phyloP scores from a whole-genome alignment of 805 yeast genomes.

The Saturnispora sekii region DNA sequence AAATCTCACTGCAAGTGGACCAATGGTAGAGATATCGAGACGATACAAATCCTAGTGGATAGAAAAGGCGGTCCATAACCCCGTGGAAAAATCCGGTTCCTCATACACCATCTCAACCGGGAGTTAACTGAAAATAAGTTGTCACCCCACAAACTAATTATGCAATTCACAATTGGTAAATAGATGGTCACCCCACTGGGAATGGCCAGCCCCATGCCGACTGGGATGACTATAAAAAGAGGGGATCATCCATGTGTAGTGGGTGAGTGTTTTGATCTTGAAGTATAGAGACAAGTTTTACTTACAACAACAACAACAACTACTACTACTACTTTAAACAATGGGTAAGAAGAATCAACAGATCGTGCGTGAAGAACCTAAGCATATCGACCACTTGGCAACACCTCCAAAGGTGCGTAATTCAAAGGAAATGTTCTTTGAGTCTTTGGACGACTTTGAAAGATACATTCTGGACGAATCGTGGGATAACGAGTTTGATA shows the following conservation, averaged over 20 bases:
- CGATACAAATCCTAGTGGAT: too few species aligned
- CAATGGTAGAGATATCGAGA: not conserved
- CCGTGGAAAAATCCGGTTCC: too few species aligned
- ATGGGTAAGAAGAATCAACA: constrained; percentile 21
- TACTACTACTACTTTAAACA: not conserved
- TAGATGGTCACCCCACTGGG: too few species aligned
- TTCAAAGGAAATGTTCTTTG: constrained; percentile 36
- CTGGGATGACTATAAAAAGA: not conserved
- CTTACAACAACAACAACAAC: constrained; percentile 1
- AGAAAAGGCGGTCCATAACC: too few species aligned
- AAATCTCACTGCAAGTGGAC: not conserved
- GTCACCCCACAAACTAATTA: too few species aligned
- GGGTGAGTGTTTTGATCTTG: too few species aligned
- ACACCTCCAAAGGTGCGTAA: constrained; percentile 23
- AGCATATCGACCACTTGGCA: constrained; percentile 22
- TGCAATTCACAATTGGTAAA: too few species aligned
- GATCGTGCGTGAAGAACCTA: constrained; percentile 19
- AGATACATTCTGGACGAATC: constrained; percentile 59
- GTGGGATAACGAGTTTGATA: constrained; percentile 67
- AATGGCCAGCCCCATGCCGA: not conserved
- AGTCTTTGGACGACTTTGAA: constrained; percentile 53
- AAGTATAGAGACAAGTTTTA: not conserved
- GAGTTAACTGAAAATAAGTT: too few species aligned
- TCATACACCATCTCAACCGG: too few species aligned
- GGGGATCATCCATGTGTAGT: not conserved